phyloP scores from a whole-genome alignment of 371 early-diverging fungal genomes.

The Entomophthora muscae region DNA sequence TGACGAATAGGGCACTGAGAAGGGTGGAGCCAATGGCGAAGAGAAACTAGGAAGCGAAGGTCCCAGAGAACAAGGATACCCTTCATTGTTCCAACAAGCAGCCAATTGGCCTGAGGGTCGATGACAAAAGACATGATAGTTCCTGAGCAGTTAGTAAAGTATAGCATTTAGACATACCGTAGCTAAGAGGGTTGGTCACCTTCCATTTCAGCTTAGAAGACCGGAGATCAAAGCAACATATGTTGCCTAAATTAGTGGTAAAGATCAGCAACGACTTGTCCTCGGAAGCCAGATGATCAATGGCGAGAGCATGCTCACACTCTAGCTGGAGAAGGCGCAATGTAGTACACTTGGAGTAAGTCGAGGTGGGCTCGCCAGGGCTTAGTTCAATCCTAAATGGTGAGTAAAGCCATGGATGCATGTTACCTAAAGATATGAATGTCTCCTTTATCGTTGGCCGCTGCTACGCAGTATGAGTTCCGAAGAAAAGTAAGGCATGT shows the following conservation, averaged over 20 bases:
- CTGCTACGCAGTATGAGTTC: slow-evolving; percentile 58
- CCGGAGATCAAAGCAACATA: slow-evolving; percentile 56
- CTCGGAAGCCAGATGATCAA: neutral
- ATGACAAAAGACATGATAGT: slow-evolving; percentile 47
- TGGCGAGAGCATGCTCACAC: slow-evolving; percentile 11
- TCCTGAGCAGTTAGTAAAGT: slow-evolving; percentile 17
- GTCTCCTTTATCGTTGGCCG: slow-evolving; percentile 68
- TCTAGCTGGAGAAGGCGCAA: slow-evolving; percentile 31
- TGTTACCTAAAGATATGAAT: slow-evolving; percentile 52
- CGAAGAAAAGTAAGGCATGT: slow-evolving; percentile 62
- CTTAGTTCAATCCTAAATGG: slow-evolving; percentile 7
- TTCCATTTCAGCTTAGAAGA: slow-evolving; percentile 50
- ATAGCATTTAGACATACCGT: slow-evolving; percentile 16
- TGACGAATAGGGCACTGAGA: slow-evolving; percentile 44
- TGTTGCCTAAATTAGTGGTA: slow-evolving; percentile 19
- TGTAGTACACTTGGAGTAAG: slow-evolving; percentile 38
- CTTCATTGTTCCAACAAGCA: slow-evolving; percentile 59
- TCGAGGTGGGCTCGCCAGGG: slow-evolving; percentile 13
- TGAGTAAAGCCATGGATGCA: neutral
- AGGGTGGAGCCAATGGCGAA: slow-evolving; percentile 68
- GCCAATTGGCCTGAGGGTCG: slow-evolving; percentile 43
- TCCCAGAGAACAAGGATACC: slow-evolving; percentile 75
- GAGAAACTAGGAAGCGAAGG: slow-evolving; percentile 55
- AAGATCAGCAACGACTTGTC: neutral
- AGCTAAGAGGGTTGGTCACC: slow-evolving; percentile 31